Percentiles rank a stretch among this genome's conserved stretches.
phyloP scores from a whole-genome alignment of 805 yeast genomes.

The Yarrowia alimentaria region DNA sequence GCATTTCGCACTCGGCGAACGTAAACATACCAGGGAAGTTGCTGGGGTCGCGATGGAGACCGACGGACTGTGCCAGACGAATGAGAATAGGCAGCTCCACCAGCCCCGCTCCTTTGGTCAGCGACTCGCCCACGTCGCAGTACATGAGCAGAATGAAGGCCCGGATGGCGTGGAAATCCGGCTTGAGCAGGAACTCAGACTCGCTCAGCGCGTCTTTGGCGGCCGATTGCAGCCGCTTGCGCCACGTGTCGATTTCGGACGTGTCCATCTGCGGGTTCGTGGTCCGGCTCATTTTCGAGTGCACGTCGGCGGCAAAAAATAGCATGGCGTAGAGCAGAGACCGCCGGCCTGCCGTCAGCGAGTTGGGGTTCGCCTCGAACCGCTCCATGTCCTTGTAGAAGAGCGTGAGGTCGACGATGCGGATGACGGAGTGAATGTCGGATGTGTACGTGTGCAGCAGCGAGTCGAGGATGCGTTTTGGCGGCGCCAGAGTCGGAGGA shows the following conservation, averaged over 20 bases:
- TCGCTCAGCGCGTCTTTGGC: conserved; percentile 1
- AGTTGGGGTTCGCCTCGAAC: not conserved
- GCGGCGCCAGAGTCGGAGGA: not conserved
- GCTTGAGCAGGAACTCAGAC: not conserved
- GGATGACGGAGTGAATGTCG: conserved; percentile 18
- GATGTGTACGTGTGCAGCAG: conserved; percentile 3
- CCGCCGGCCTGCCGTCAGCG: not conserved
- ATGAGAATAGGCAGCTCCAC: conserved; percentile 15
- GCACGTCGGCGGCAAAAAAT: conserved; percentile 10
- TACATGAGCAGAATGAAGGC: conserved; percentile 5
- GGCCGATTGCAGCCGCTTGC: not conserved
- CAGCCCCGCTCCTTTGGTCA: not conserved
- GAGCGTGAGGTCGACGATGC: conserved; percentile 6
- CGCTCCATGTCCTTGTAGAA: not conserved
- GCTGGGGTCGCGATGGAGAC: conserved; percentile 10
- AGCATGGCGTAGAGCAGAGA: conserved; percentile 23
- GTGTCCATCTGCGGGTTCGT: not conserved
- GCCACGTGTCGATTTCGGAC: not conserved
- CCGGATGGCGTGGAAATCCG: conserved; percentile 11
- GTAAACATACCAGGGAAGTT: conserved; percentile 24
- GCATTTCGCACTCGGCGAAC: conserved; percentile 24
- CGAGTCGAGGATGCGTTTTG: not conserved
- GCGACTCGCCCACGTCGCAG: conserved; percentile 17
- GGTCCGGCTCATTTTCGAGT: not conserved
- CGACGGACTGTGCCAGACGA: conserved; percentile 18